Evolutionary conservation across 1,139 yeast species (phyloP).

Genomic region (Zygosaccharomyces sapae): DNA sequence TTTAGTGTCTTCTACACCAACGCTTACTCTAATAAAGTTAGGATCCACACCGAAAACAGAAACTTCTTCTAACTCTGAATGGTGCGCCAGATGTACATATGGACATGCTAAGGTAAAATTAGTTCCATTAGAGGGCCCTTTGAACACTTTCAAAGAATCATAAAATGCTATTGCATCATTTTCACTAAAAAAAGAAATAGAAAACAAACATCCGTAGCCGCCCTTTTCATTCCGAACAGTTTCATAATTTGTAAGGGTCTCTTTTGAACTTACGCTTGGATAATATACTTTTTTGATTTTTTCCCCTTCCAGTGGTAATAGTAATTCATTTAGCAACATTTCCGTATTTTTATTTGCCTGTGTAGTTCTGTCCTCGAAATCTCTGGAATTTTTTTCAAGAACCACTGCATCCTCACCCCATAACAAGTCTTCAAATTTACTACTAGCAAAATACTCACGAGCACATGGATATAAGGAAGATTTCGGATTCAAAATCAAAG

Average conservation of each 20-base stretch:
- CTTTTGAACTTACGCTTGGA: constrained; percentile 45
- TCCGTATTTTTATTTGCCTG: constrained; percentile 62
- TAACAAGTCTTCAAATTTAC: constrained; percentile 57
- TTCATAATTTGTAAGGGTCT: constrained; percentile 62
- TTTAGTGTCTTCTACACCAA: constrained; percentile 64
- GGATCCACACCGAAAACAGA: constrained; percentile 80
- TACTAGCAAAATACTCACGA: constrained; percentile 45
- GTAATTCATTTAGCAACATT: constrained; percentile 39
- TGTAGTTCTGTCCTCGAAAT: constrained; percentile 62
- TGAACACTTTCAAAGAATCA: constrained; percentile 66
- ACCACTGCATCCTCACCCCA: constrained; percentile 91
- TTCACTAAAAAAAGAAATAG: constrained; percentile 69
- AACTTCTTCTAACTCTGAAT: constrained; percentile 72
- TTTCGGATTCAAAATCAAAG: constrained; percentile 64
- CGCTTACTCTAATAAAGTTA: constrained; percentile 70
- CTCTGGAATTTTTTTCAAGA: constrained; percentile 84
- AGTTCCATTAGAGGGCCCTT: constrained; percentile 91
- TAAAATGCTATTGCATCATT: constrained; percentile 66
- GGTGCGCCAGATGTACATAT: constrained; percentile 82
- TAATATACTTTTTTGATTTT: constrained; percentile 58
- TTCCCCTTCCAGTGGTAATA: constrained; percentile 35
- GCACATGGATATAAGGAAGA: constrained; percentile 49
- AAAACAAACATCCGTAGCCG: constrained; percentile 87
- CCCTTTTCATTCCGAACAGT: constrained; percentile 56
- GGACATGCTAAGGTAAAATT: constrained; percentile 89